Evolutionary conservation across 2,329 filamentous ascomycete genomes (phyloP), one percentile per base, ranked within the genome.

Genomic region (Beauveria medogensis): DNA sequence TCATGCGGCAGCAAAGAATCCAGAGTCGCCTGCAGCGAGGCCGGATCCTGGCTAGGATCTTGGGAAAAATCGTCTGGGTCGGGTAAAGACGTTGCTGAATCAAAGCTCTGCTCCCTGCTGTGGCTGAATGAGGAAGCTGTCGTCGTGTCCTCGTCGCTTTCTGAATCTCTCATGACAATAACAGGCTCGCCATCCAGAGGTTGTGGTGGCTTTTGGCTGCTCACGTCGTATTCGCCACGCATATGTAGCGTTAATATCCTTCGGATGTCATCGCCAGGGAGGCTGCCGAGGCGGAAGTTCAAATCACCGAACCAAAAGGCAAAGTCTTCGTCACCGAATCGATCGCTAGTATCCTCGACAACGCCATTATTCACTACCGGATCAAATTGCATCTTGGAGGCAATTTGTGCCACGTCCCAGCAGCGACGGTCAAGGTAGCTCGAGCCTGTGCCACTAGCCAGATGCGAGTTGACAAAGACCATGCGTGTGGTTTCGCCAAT

Each of bases 301-400:
- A 99, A 80, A 72, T 99, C 94, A 7, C 94, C 94, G 69, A 96
- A 90, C 91, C 93, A 97, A 69, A 99, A 97, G 0, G 87, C 86
- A 74, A 97, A 92, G 69, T 99, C 94, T 65, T 96, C 93, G 44
- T 95, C 90, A 1, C 91, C 92, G 65, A 99, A 87, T 41, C 79
- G 83, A 56, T 89, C 85, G 0, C 80, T 77, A 24, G 87, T 84
- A n/a, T 87, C 85, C 43, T 86, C 80, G 2, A 83, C 76, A 6
- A 88, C 84, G 9, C 89, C 86, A 0, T 82, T 78, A 62, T 88
- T 82, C 44, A 79, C 78, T 7, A 95, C 82, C 0, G 91, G 86
- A 7, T 89, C 84, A 68, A 97, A 97, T 64, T 85, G 87, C 1
- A 91, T 89, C 54, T 92, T 86, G 56, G 80, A 80, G 43, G 87